Base-by-base conservation (phyloP, 805 yeast genomes). In the Candida palmyrensis region DNA sequence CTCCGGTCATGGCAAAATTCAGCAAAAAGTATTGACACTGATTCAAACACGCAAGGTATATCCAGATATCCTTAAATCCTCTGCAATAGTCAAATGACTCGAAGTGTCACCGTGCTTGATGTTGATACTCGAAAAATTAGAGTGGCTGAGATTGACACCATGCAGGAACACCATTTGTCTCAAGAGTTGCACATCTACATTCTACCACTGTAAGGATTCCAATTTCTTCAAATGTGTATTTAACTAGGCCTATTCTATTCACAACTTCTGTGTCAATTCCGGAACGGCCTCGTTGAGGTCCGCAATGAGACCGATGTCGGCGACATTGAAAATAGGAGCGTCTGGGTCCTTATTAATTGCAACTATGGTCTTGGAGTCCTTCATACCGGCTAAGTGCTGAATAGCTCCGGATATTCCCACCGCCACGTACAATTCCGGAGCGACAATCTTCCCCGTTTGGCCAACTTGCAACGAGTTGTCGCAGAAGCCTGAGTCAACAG, bases 361-460 rank as follows among this genome's bases (percentile, higher is more conserved):
- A 20, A 88, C 97, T 57, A 90, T 87, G 22, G 80, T 77, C 66
- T 88, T 90, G 27, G 96, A 75, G 55, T 90, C 97, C 62, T 89
- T 90, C 97, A 90, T 90, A 44, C 98, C 98, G 2, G 98, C 98
- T 51, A 92, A 68, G 63, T 90, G 98, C 66, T 90, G 98, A 51
- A 90, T 90, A 20, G 98, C 98, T 41, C 98, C 98, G 14, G 95
- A 83, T 37, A 92, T 77, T 43, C 98, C 98, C 26, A 89, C 79
- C 3, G 97, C 97, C 29, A 92, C 62, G 57, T 92, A 92, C 42
- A 89, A 71, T 26, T 89, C 96, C 25, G 98, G 98, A 6, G 97
- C 97, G 21, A 92, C 94, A 35, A 89, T 89, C 59, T 92, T 92
- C 48, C 98, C 98, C 7, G 98, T 90, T 65, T 90, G 98, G 35